phyloP scores from a whole-genome alignment of 441 rosid genomes.

The Dalechampia spathulata region DNA sequence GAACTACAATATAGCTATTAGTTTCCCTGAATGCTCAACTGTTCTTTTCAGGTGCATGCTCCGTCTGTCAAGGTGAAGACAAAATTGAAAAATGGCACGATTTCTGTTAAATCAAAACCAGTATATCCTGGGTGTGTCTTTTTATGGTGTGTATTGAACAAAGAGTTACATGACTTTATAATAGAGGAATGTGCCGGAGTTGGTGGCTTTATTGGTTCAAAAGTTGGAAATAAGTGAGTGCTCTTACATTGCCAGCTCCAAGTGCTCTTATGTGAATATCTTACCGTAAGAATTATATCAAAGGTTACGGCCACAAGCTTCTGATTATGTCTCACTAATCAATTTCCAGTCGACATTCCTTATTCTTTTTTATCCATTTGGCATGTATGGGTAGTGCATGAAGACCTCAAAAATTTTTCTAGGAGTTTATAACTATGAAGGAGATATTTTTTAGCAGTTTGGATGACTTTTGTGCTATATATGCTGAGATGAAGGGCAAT shows the following conservation, averaged over 20 bases:
- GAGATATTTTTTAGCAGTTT: not conserved
- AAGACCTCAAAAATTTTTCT: not conserved
- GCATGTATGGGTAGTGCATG: not conserved
- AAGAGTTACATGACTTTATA: slow-evolving; percentile 67
- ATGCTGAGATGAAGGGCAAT: not conserved
- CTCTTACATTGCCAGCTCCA: not conserved
- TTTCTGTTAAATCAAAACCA: slow-evolving; percentile 49
- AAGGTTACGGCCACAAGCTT: not conserved
- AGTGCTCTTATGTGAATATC: slow-evolving; percentile 1
- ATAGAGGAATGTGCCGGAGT: slow-evolving; percentile 52
- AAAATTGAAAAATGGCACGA: slow-evolving; percentile 59
- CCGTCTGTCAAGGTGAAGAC: slow-evolving; percentile 63
- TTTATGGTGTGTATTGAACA: slow-evolving; percentile 65
- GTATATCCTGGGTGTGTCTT: slow-evolving; percentile 75
- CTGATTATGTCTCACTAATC: not conserved
- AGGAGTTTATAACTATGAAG: not conserved
- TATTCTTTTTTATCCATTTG: not conserved
- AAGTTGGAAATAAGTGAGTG: slow-evolving; percentile 77
- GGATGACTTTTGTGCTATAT: not conserved
- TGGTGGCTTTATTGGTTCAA: slow-evolving; percentile 76
- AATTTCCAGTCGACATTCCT: not conserved
- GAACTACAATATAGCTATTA: not conserved
- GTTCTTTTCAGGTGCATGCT: slow-evolving; percentile 54
- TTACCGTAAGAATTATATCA: not conserved
- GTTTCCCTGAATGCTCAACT: not conserved